Percentiles rank a stretch among this genome's conserved stretches.
Conservation (phyloP, 768 basidiomycete species). For the Cubamyces lactineus region DNA sequence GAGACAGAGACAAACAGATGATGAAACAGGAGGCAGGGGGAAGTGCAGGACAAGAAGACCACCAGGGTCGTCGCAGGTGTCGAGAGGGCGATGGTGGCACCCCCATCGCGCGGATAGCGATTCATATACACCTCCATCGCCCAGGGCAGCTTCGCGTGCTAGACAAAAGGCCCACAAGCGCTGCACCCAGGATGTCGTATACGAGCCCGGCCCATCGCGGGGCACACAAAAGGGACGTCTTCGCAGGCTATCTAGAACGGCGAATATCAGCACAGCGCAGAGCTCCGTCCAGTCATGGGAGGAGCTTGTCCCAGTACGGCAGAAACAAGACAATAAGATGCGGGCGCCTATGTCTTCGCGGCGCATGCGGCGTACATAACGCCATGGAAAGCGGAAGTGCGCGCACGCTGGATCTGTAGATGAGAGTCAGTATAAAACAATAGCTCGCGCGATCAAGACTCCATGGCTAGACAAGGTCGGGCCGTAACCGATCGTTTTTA, state of each 20-base stretch:
- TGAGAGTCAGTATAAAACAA: background rate
- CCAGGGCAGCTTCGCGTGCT: background rate
- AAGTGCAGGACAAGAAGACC: constrained; percentile 12
- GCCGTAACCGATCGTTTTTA: too few species aligned
- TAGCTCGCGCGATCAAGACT: background rate
- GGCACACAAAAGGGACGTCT: constrained; percentile 6
- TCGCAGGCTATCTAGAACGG: background rate
- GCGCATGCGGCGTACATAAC: background rate
- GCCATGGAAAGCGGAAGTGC: too few species aligned
- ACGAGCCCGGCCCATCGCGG: background rate
- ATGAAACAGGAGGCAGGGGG: background rate
- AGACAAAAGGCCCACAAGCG: constrained; percentile 12
- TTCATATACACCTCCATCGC: background rate
- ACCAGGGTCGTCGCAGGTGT: constrained; percentile 18
- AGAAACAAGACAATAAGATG: constrained; percentile 3
- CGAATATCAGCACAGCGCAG: background rate
- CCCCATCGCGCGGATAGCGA: background rate
- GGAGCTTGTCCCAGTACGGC: background rate
- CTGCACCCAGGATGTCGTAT: background rate
- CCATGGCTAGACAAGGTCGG: too few species aligned
- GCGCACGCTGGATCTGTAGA: too few species aligned
- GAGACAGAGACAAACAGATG: background rate
- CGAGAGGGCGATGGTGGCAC: constrained; percentile 10
- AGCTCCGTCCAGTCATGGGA: background rate
- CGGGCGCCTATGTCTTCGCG: background rate